Evolutionary conservation across 2,329 filamentous ascomycete genomes (phyloP), one percentile per base, ranked within the genome.

Genomic region (Akanthomyces uredinophilus): DNA sequence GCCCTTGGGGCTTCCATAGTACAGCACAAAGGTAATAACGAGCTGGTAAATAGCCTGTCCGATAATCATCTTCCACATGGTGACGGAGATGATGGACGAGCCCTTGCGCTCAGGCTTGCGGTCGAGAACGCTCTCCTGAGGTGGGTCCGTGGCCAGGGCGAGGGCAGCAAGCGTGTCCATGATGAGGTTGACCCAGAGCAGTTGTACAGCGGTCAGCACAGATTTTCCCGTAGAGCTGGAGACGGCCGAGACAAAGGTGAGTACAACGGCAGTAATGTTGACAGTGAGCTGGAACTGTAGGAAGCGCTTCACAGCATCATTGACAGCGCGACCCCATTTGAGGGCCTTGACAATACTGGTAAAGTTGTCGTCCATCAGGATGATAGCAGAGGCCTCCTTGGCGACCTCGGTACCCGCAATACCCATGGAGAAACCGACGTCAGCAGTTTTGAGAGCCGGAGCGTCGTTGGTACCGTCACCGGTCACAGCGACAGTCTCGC

Each of bases 11-110:
- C 86, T 37, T 27, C 84, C 91, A 68, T 93, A 98, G 77, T 93
- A 93, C 27, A 97, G 82, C 65, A 94, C 81, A 67, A 97, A 89
- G 0, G 92, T 86, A 54, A 87, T 83, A 24, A 87, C 85, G 5
- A 98, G 85, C 74, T 98, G 93, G 74, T 95, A 98, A 63, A 96
- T 81, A 1, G 92, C 87, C 74, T 98, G 92, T 2, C 93, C 94
- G 50, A 96, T 83, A 65, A 98, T 97, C 94, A 98, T 98, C 81
- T 98, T 98, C 94, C 94, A 96, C 94, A 98, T 98, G 20, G 89
- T 93, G 39, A 89, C 80, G 1, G 92, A 96, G 68, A 98, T 95
- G 65, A 87, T 85, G 47, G 81, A 79, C 4, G 82, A 73, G 27
- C 80, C 81, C 70, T 82, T 83, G 63, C 76, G 80, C 70, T 86